Percentiles rank a stretch among this genome's conserved stretches.
phyloP scores from a whole-genome alignment of 1,284 basidiomycete species.

The Trametes versicolor region DNA sequence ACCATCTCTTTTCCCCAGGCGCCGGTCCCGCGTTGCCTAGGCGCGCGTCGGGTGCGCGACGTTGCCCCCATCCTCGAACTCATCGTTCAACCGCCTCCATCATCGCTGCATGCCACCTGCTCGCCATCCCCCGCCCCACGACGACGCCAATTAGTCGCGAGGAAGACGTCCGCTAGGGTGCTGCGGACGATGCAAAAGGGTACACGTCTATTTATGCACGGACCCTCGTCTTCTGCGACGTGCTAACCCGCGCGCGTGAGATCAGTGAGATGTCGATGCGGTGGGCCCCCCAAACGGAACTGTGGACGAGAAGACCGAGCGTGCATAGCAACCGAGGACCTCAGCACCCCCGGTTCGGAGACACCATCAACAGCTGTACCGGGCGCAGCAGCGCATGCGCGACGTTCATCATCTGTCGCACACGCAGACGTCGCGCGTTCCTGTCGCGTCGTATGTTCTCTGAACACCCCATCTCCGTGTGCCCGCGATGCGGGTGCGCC shows the following conservation, averaged over 20 bases:
- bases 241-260: constrained; percentile 6
- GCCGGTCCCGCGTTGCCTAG: constrained; percentile 6
- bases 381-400: constrained; percentile 7
- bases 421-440: background rate
- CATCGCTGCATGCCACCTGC: constrained; percentile 9
- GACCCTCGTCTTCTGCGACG: constrained; percentile 23
- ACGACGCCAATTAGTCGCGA: background rate
- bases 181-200: constrained; percentile 23
- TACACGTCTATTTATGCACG: constrained; percentile 29
- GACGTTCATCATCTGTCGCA: background rate
- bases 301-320: constrained; percentile 25
- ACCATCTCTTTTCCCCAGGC: constrained; percentile 17
- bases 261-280: constrained; percentile 10
- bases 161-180: constrained; percentile 2
- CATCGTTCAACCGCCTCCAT: too few species aligned
- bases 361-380: constrained; percentile 15
- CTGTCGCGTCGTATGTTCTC: background rate
- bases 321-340: constrained; percentile 35
- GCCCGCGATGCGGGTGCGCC: background rate
- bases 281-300: constrained; percentile 28
- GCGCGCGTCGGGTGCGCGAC: background rate
- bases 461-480: background rate
- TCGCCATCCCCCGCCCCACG: background rate
- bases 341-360: background rate
- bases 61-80: background rate